Base-by-base conservation (phyloP, 305 asterid species). In the Coffea humblotiana region DNA sequence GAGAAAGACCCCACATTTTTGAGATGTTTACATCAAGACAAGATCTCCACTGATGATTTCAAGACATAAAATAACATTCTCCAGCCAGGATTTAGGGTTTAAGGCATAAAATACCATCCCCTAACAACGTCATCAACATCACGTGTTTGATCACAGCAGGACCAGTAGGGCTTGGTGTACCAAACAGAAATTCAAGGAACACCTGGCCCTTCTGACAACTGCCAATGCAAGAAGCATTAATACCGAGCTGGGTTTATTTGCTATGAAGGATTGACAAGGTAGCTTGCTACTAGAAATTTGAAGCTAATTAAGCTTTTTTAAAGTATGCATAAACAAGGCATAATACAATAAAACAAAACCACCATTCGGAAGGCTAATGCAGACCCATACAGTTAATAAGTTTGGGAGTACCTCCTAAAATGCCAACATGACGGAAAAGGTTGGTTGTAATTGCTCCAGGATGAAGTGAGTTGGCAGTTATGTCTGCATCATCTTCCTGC, bases 401-500 rank as follows among this genome's bases (percentile, higher is more conserved):
- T 14, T 60, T 47, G 27, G 11, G 7, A 0, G 29, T 71, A 79
- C 83, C 95, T 91, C 84, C 86, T 47, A 88, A 71, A 78, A 89
- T 52, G 67, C 96, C 92, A 45, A 84, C 25, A 81, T 90, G 80
- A 25, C 94, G 89, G 79, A 90, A 90, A 85, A 91, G 89, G 80
- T 92, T 92, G 82, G 98, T 93, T 18, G 91, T 71, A 77, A 93
- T 78, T 13, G 79, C 56, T 81, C 98, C 98, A 3, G 98, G 98
- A 87, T 94, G 98, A 80, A 93, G 89, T 51, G 98, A 94, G 75
- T 92, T 93, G 77, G 93, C 95, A 32, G 98, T 93, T 80, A 94
- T 84, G 16, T 91, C 89, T 69, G 84, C 91, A 77, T 91, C 96
- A 8, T 87, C 96, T 83, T 93, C 96, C 98, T 93, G 90, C 83